Conservation (phyloP, 805 yeast genomes). For the Saturnispora saitoi region DNA sequence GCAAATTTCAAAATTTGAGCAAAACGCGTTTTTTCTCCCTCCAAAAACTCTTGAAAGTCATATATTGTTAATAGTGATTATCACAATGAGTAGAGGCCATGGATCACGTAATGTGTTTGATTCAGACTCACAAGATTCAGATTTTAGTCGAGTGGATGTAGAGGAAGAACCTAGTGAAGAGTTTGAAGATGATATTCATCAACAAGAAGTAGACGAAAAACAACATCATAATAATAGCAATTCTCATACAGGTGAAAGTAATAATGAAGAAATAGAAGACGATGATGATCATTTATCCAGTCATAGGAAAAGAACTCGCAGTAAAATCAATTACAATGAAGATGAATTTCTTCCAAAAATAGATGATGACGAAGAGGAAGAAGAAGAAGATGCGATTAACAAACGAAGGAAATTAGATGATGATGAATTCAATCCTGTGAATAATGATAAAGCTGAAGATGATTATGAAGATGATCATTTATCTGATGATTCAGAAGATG, state of each 20-base stretch:
- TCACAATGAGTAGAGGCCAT: neutral
- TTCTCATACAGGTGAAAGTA: neutral
- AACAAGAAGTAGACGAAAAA: too few species aligned
- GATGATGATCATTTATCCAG: conserved; percentile 16
- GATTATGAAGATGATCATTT: conserved; percentile 9
- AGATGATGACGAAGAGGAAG: conserved; percentile 23
- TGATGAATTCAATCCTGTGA: conserved; percentile 3
- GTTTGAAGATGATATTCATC: conserved; percentile 17
- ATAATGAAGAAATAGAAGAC: conserved; percentile 13
- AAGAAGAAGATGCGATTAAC: conserved; percentile 11
- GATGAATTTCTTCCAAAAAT: conserved; percentile 22
- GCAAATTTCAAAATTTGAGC: neutral
- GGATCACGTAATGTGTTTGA: neutral
- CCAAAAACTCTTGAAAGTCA: neutral
- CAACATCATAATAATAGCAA: too few species aligned
- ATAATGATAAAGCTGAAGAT: neutral
- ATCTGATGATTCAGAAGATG: conserved; percentile 5
- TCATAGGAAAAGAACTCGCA: conserved; percentile 25
- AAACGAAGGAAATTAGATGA: conserved; percentile 7
- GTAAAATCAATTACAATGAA: conserved; percentile 28
- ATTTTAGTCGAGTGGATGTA: neutral
- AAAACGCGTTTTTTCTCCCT: neutral
- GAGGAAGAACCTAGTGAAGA: conserved; percentile 20
- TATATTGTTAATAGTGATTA: neutral
- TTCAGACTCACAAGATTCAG: neutral